Conservation (phyloP, 2,329 filamentous ascomycete genomes). For the Apiospora koreana region DNA sequence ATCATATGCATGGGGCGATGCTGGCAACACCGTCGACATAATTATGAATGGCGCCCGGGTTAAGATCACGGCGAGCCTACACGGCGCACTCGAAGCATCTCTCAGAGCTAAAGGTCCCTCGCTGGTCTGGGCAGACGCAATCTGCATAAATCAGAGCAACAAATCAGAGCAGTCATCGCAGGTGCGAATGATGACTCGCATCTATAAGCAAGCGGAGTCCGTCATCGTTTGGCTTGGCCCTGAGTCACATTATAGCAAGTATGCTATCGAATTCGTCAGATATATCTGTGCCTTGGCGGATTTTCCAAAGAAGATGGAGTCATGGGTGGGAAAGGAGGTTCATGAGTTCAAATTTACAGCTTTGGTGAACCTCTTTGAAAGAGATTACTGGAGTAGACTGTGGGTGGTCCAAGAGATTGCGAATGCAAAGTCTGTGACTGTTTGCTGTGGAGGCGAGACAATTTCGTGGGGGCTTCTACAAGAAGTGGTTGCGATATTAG, state of each 20-base stretch:
- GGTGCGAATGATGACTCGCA: neutral
- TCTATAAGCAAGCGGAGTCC: neutral
- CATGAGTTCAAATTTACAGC: neutral
- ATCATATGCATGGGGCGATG: neutral
- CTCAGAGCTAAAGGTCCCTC: rapidly evolving
- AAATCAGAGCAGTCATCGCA: neutral
- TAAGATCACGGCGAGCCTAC: neutral
- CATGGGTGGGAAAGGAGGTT: neutral
- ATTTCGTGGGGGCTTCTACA: neutral
- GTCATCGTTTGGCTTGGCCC: neutral
- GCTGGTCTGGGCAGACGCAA: neutral
- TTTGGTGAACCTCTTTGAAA: neutral
- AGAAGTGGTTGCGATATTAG: neutral
- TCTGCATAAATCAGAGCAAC: constrained; percentile 1
- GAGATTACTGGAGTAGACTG: neutral
- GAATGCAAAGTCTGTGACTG: neutral
- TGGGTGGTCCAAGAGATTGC: neutral
- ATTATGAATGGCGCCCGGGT: no score
- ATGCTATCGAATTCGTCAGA: neutral
- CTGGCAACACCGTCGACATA: neutral
- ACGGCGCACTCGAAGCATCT: neutral
- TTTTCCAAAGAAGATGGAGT: neutral
- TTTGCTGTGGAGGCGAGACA: neutral
- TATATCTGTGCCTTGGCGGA: neutral
- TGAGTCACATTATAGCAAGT: neutral